Percentiles rank a stretch among this genome's conserved stretches.
phyloP scores from a whole-genome alignment of 805 yeast genomes.

The Cyberlindnera veronae region DNA sequence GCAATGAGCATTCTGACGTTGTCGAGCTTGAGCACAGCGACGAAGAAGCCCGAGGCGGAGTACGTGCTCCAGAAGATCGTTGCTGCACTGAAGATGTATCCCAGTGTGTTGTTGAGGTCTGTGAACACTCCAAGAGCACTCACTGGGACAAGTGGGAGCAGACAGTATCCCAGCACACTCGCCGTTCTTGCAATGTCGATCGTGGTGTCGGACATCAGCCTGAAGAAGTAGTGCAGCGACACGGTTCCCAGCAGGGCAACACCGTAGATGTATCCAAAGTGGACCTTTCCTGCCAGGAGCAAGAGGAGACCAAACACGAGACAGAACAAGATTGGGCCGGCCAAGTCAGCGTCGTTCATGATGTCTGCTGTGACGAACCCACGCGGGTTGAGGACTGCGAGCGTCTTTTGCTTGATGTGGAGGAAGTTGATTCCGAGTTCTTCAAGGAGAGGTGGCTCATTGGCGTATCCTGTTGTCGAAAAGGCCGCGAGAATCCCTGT shows the following conservation, averaged over 20 bases:
- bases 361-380: conserved; percentile 65
- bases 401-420: conserved; percentile 81
- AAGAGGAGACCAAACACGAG: conserved; percentile 80
- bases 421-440: conserved; percentile 91
- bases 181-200: conserved; percentile 70
- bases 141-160: conserved; percentile 80
- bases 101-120: conserved; percentile 67
- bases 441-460: conserved; percentile 90
- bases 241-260: conserved; percentile 90
- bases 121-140: conserved; percentile 62
- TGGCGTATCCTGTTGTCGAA: conserved; percentile 88
- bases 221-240: conserved; percentile 79
- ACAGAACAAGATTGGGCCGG: conserved; percentile 92
- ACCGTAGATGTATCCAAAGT: conserved; percentile 95
- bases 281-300: conserved; percentile 86
- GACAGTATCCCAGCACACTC: conserved; percentile 89
- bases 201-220: conserved; percentile 69
- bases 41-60: conserved; percentile 90
- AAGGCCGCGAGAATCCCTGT: conserved; percentile 87
- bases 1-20: conserved; percentile 90
- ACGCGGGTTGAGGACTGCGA: conserved; percentile 78
- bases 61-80: conserved; percentile 88
- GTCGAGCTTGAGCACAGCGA: conserved; percentile 73
- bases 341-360: conserved; percentile 86
- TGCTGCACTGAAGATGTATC: conserved; percentile 63